phyloP scores from a whole-genome alignment of 164 flowering plant species.

The Tetrastigma voinierianum region DNA sequence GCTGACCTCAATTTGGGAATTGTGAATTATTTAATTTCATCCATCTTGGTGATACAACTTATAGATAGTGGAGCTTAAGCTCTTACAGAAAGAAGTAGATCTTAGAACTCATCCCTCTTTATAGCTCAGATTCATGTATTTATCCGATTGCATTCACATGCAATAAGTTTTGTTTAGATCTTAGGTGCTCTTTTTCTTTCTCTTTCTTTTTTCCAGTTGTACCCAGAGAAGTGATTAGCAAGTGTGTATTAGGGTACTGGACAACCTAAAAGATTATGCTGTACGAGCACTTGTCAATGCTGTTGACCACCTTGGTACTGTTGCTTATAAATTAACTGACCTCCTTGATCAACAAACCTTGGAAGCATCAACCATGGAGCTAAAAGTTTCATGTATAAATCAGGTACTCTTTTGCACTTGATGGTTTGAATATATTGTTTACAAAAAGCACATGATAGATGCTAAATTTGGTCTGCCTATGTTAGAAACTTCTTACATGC shows the following conservation, averaged over 20 bases:
- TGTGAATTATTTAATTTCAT: too few relatives aligned
- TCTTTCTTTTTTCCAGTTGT: background rate
- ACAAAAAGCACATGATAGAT: background rate
- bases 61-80: too few relatives aligned
- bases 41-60: too few relatives aligned
- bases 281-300: conserved; percentile 95
- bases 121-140: background rate
- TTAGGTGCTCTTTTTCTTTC: background rate
- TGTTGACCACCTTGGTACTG: conserved; percentile 97
- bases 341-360: conserved; percentile 80
- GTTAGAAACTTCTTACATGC: conserved; percentile 78
- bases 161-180: background rate
- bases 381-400: conserved; percentile 61
- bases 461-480: conserved; percentile 20
- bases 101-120: too few relatives aligned
- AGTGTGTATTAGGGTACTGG: conserved; percentile 63
- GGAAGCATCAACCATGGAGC: conserved; percentile 68
- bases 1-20: too few relatives aligned
- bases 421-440: conserved; percentile 1
- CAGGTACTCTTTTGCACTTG: conserved; percentile 51
- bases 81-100: too few relatives aligned
- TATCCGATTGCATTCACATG: background rate
- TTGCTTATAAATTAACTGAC: conserved; percentile 88
- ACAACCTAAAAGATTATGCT: conserved; percentile 92
- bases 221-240: background rate